Evolutionary conservation across 306 rosid species (phyloP).

Genomic region (Castanea mollissima): DNA sequence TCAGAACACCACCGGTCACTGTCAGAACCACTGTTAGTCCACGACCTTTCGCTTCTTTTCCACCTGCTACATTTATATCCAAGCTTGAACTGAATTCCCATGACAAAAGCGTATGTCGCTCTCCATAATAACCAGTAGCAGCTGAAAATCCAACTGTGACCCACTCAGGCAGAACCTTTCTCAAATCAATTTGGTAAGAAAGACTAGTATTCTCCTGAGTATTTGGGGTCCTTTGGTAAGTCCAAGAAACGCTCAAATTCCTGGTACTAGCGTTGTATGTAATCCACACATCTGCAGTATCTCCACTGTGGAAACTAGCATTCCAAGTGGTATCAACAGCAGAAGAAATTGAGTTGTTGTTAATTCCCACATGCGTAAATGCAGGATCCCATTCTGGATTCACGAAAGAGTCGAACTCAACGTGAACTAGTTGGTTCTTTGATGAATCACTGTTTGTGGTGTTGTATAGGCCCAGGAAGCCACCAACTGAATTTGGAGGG

Average conservation of each 20-base stretch:
- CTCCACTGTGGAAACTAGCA: conserved; percentile 36
- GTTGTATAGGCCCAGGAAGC: conserved; percentile 34
- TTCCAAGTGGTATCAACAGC: conserved; percentile 30
- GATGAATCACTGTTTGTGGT: conserved; percentile 17
- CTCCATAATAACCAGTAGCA: not conserved
- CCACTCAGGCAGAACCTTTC: conserved; percentile 36
- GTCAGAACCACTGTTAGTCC: conserved; percentile 11
- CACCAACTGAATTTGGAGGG: conserved; percentile 36
- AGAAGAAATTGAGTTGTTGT: conserved; percentile 28
- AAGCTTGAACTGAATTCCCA: conserved; percentile 47
- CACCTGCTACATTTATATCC: not conserved
- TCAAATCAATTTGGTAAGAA: conserved; percentile 28
- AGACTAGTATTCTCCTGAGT: conserved; percentile 26
- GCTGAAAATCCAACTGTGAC: conserved; percentile 41
- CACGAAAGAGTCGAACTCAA: conserved; percentile 32
- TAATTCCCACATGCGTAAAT: conserved; percentile 37
- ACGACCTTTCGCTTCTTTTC: not conserved
- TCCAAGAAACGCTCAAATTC: conserved; percentile 39
- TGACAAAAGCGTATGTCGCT: conserved; percentile 19
- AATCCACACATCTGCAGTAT: conserved; percentile 30
- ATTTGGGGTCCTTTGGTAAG: conserved; percentile 1
- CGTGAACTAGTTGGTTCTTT: conserved; percentile 26
- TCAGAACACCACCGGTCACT: conserved; percentile 9
- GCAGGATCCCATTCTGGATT: conserved; percentile 22
- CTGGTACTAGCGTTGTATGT: conserved; percentile 27